Evolutionary conservation across 2,329 filamentous ascomycete species (phyloP), one percentile per base, ranked within the genome.

Genomic region (Teratosphaeria pseudoeucalypti): DNA sequence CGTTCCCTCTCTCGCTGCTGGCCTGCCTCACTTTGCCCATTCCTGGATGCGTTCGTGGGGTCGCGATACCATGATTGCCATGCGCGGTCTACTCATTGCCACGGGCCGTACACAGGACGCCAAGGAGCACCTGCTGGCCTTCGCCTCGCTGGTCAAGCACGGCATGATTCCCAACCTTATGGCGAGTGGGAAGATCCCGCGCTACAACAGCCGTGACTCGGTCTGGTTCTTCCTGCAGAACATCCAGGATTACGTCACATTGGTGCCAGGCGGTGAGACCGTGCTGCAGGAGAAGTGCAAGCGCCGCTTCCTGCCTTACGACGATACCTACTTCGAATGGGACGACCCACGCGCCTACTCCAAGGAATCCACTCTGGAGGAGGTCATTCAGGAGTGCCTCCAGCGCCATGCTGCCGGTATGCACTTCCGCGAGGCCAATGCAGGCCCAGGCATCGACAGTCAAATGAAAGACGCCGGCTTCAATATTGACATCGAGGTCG

Each of bases 41-140:
- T 87, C 91, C 67, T 99, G 94, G 92, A 92, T 92, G 56, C 84
- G 94, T 67, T 96, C 92, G 74, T 99, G 94, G 94, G 94, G 95
- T 7, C 87, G 94, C 59, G 94, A 99, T 73, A 90, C 96, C 12
- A 97, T 96, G 73, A 99, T 99, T 64, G 94, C 94, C 14, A 83
- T 96, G 49, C 87, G 94, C 56, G 94, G 94, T 52, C 80, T 99
- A n/a, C 90, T 89, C 66, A 83, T 99, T 39, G 91, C 89, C 49
- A 97, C 92, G 11, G 90, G 91, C 1, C 86, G 94, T 9, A 96
- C 88, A 67, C 84, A 82, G 2, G 92, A 96, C 71, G 94, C 94
- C 7, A 92, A 85, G 70, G 91, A 97, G 72, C 95, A 99, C 70
- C 96, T 99, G 60, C 79, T 90, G 61, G 92, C 92, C 9, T 99